Evolutionary conservation across 2,329 filamentous ascomycete genomes (phyloP).

Genomic region (Hypoxylon sp.): DNA sequence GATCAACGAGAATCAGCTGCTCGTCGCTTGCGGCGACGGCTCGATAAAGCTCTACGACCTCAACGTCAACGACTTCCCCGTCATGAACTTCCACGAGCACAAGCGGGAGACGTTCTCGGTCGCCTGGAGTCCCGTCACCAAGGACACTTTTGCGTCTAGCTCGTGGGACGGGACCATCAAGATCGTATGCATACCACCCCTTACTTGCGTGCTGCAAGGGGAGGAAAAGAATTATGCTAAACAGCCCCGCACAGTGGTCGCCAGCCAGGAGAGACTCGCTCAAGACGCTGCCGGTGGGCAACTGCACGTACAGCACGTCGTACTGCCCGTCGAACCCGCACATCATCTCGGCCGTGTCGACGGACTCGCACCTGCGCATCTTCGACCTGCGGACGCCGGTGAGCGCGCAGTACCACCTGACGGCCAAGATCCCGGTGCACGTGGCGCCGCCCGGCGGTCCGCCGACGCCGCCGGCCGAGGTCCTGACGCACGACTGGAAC

Average conservation of each 20-base stretch:
- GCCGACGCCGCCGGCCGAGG: constrained; percentile 73
- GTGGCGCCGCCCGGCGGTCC: constrained; percentile 58
- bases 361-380: constrained; percentile 86
- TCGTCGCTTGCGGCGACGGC: constrained; percentile 90
- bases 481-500: constrained; percentile 98
- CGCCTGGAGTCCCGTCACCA: constrained; percentile 89
- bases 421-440: constrained; percentile 84
- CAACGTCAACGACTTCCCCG: constrained; percentile 78
- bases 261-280: constrained; percentile 78
- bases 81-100: constrained; percentile 93
- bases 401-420: constrained; percentile 87
- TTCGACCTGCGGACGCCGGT: constrained; percentile 91
- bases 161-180: constrained; percentile 98
- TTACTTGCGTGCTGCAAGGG: not conserved
- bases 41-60: constrained; percentile 95
- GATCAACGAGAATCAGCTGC: constrained; percentile 92
- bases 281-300: constrained; percentile 87
- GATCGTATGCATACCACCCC: constrained; percentile 62
- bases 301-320: constrained; percentile 91
- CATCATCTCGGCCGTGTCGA: constrained; percentile 85
- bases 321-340: constrained; percentile 90
- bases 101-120: constrained; percentile 92
- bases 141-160: constrained; percentile 88
- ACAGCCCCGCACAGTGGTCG: constrained; percentile 69
- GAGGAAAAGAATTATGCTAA: no score